Base-by-base conservation (phyloP, 352 stramenopile genomes). In the Pythium phragmitis region DNA sequence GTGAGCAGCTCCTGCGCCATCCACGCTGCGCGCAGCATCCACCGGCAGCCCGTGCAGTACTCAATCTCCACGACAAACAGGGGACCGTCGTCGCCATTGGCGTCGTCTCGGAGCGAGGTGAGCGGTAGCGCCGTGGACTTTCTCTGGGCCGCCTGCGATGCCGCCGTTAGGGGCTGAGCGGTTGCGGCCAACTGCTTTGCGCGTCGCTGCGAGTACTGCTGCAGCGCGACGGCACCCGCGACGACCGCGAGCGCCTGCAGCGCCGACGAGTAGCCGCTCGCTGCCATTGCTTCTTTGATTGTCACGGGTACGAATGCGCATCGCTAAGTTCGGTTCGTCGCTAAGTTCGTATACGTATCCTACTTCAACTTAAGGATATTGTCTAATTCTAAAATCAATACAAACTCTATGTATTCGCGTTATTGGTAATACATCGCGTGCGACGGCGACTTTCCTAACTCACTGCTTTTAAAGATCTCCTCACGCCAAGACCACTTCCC, bases 1-100 rank as follows among this genome's bases (percentile, higher is more conserved):
- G 80, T 96, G 34, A 98, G 77, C 34, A 98, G 74, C 73, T 98
- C 94, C 63, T 97, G 89, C 23, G 82, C 90, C 66, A 97, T 85
- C 78, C 90, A 98, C 47, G 79, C 85, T 11, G 85, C 79, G 45
- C 92, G 85, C 34, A 98, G 76, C 74, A 97, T 84, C 89, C 91
- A 98, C 58, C 80, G 82, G 45, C 91, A 98, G 45, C 88, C 86
- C 14, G 84, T 94, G 68, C 92, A 98, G 74, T 98, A 98, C 59
- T 91, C 79, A 60, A 98, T 98, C 71, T 94, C 82, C n/a, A 94
- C 79, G 17, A 87, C 72, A 52, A 74, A 91, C 9, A 66, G 65
- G 54, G 79, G 65, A 8, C 48, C 56, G 37, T 65, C 66, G 39
- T 55, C 16, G 0, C 52, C 55, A n/a, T 8, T 8, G 3, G 45